Evolutionary conservation across 768 basidiomycete genomes (phyloP), one percentile per base, ranked within the genome.

Genomic region (Cubamyces lactineus): DNA sequence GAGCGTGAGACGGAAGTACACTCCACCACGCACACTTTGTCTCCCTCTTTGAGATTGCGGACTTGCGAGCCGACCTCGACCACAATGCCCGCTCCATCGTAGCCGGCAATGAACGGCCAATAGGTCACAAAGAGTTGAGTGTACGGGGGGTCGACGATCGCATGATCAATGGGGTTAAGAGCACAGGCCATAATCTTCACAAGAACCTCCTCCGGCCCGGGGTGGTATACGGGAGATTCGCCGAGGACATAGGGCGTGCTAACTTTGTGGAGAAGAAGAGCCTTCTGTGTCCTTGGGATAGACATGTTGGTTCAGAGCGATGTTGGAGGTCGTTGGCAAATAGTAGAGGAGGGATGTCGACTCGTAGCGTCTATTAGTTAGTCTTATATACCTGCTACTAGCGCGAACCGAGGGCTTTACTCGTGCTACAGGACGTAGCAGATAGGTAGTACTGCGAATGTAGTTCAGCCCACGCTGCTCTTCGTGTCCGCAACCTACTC

Each of bases 121-220:
- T 64, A 51, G 6, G 76, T 62, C 19, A 79, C 50, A 48, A 76
- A 73, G 1, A 52, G 28, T 16, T 12, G 21, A 17, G 55, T 17
- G 17, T 23, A 12, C 30, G 67, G 67, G 42, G 50, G 61, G 21
- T 49, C 61, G 65, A 58, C 4, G 47, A 65, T 42, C 16, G 15
- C 12, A 50, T 47, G 48, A 43, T 67, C 66, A 12, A 46, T 40
- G 0, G 83, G 84, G 66, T 85, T 83, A 11, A 84, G 73, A 1
- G 74, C 78, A 6, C 71, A 67, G 0, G 78, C 66, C 34, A 75
- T 62, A 46, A 82, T 52, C 58, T 78, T 76, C 57, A 83, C 71
- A 53, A 84, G 72, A 12, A 83, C 55, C 59, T 84, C 74, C 5
- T 74, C 75, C 3, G 70, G 67, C 1, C 76, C 75, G 0, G 80